phyloP scores from a whole-genome alignment of 305 asterid genomes.

The Euphrasia arctica region DNA sequence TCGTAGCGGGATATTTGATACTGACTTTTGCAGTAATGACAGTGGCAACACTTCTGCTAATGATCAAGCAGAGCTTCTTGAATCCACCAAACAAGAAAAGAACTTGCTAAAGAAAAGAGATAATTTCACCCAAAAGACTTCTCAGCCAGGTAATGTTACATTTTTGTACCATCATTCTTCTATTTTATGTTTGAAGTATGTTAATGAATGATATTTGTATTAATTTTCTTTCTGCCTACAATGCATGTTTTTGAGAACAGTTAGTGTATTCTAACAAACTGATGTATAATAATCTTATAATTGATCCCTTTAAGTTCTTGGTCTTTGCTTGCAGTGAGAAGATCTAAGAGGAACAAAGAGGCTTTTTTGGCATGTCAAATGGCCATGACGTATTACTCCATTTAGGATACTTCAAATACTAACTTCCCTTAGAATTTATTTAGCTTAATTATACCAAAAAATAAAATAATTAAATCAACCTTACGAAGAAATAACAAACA shows the following conservation, averaged over 20 bases:
- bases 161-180: slow-evolving; percentile 7
- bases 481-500: background rate
- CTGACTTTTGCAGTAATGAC: slow-evolving; percentile 36
- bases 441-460: background rate
- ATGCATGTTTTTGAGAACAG: background rate
- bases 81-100: slow-evolving; percentile 31
- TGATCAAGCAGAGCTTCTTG: slow-evolving; percentile 35
- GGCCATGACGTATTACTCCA: slow-evolving; percentile 33
- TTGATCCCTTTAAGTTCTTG: slow-evolving; percentile 5
- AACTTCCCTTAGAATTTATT: background rate
- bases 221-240: background rate
- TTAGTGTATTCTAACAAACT: background rate
- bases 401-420: too few species aligned
- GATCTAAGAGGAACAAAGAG: slow-evolving; percentile 33
- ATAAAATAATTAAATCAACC: too few species aligned
- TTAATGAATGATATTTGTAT: background rate
- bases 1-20: slow-evolving; percentile 20
- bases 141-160: slow-evolving; percentile 45
- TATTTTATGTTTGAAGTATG: slow-evolving; percentile 12
- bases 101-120: slow-evolving; percentile 35
- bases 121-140: slow-evolving; percentile 33
- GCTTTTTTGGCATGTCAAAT: slow-evolving; percentile 29
- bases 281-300: background rate
- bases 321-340: slow-evolving; percentile 44
- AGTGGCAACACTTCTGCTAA: slow-evolving; percentile 32